These are phyloP conservation scores for Phytophthora pisi DNA, from an alignment of 352 stramenopile genomes.

Conservation along the genomic window DNA sequence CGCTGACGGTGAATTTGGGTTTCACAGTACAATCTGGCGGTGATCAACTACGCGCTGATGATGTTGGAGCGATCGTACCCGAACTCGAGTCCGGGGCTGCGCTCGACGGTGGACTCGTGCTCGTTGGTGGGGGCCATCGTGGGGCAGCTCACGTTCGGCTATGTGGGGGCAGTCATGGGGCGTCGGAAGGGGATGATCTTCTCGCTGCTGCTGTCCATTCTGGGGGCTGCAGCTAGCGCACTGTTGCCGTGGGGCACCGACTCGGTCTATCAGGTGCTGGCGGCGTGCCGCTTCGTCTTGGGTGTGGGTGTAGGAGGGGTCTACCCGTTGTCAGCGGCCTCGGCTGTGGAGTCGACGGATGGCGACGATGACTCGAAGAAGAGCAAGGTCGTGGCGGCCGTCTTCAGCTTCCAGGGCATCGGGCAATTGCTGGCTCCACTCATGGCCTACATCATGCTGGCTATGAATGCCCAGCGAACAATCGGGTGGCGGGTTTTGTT, in stretches of 20 bases:
- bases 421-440: conserved; percentile 64
- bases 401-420: conserved; percentile 74
- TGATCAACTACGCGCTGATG: conserved; percentile 77
- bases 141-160: conserved; percentile 82
- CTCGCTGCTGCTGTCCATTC: conserved; percentile 72
- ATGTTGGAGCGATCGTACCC: conserved; percentile 62
- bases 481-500: conserved; percentile 67
- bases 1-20: not conserved
- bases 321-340: conserved; percentile 82
- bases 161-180: conserved; percentile 72
- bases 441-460: conserved; percentile 65
- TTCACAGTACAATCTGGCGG: conserved; percentile 74
- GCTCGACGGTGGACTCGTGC: conserved; percentile 70
- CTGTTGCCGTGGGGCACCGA: conserved; percentile 61
- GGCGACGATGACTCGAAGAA: conserved; percentile 52
- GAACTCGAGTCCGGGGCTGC: conserved; percentile 53
- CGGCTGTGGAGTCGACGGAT: conserved; percentile 55
- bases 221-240: conserved; percentile 59
- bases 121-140: conserved; percentile 82
- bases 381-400: conserved; percentile 65
- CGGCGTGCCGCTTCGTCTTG: conserved; percentile 71
- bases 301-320: conserved; percentile 82
- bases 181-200: conserved; percentile 79
- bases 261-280: conserved; percentile 69
- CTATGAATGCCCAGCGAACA: conserved; percentile 33